A percentile compares a stretch with the other conserved stretches of the same genome.
Conservation (phyloP, 1,284 basidiomycete species). For the Ceratobasidium sp. region DNA sequence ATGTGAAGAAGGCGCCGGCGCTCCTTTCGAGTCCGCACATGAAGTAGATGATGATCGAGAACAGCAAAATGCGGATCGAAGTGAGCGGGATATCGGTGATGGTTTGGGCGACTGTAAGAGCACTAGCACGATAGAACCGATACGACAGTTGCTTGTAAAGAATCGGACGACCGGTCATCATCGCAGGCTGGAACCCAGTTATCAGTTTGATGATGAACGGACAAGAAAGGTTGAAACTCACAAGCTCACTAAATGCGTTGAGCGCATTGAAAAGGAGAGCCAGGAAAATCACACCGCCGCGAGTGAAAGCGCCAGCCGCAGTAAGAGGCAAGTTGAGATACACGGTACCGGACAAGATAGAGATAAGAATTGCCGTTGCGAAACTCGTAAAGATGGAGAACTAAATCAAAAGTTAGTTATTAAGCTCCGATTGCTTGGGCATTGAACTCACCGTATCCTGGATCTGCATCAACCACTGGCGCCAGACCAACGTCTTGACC, state of each 20-base stretch:
- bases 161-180: conserved; percentile 80
- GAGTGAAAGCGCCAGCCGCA: conserved; percentile 84
- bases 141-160: conserved; percentile 69
- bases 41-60: conserved; percentile 59
- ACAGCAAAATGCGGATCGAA: conserved; percentile 58
- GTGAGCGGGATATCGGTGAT: conserved; percentile 61
- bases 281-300: conserved; percentile 75
- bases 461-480: conserved; percentile 77
- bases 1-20: conserved; percentile 11
- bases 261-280: conserved; percentile 78
- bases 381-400: conserved; percentile 45
- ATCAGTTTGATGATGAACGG: no score
- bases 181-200: conserved; percentile 57
- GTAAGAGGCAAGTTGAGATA: conserved; percentile 78
- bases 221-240: neutral
- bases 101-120: conserved; percentile 70
- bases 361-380: conserved; percentile 73
- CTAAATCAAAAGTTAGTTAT: conserved; percentile 62
- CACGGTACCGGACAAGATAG: conserved; percentile 63
- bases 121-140: conserved; percentile 82
- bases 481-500: conserved; percentile 73
- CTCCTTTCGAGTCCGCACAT: conserved; percentile 53
- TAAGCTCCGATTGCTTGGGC: no score
- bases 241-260: conserved; percentile 77
- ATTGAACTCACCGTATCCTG: conserved; percentile 35